Evolutionary conservation across 768 basidiomycete genomes (phyloP).

Genomic region (Gymnopilus junonius): DNA sequence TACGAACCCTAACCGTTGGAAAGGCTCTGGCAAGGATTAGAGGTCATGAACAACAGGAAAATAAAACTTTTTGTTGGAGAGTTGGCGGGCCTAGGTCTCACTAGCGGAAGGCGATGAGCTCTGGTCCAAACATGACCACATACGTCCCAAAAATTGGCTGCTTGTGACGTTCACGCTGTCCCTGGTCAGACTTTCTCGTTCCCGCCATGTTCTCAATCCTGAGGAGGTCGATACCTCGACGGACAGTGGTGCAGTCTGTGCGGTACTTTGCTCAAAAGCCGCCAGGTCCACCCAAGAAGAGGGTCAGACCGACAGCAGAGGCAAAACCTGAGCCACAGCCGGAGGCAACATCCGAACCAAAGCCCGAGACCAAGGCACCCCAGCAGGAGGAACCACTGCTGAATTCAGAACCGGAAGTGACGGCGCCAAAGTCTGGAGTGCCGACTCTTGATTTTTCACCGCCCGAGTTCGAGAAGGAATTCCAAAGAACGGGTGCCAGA

Average conservation of each 20-base stretch:
- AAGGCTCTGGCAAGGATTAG: no score
- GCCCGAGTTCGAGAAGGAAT: slow-evolving; percentile 44
- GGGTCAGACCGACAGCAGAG: slow-evolving; percentile 21
- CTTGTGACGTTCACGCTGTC: not conserved
- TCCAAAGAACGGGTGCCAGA: slow-evolving; percentile 70
- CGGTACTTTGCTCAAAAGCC: slow-evolving; percentile 40
- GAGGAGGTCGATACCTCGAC: slow-evolving; percentile 38
- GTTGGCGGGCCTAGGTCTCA: no score
- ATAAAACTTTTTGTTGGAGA: no score
- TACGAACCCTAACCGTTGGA: no score
- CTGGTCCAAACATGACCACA: slow-evolving; percentile 15
- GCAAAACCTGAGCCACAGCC: not conserved
- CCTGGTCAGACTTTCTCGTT: not conserved
- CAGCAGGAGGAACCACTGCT: slow-evolving; percentile 17
- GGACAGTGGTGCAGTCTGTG: slow-evolving; percentile 33
- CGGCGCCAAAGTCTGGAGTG: slow-evolving; percentile 22
- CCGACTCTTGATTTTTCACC: slow-evolving; percentile 73
- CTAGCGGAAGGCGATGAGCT: not conserved
- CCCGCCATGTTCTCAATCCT: slow-evolving; percentile 35
- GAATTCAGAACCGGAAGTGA: not conserved
- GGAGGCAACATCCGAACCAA: slow-evolving; percentile 7
- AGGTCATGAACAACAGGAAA: no score
- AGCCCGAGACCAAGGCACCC: slow-evolving; percentile 25
- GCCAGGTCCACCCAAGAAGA: slow-evolving; percentile 19
- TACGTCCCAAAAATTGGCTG: slow-evolving; percentile 17